Percentiles rank a stretch among this genome's conserved stretches.
These are phyloP conservation scores for Didymella arachidicola DNA, from an alignment of 2,329 filamentous ascomycete species.

Conservation along the genomic window DNA sequence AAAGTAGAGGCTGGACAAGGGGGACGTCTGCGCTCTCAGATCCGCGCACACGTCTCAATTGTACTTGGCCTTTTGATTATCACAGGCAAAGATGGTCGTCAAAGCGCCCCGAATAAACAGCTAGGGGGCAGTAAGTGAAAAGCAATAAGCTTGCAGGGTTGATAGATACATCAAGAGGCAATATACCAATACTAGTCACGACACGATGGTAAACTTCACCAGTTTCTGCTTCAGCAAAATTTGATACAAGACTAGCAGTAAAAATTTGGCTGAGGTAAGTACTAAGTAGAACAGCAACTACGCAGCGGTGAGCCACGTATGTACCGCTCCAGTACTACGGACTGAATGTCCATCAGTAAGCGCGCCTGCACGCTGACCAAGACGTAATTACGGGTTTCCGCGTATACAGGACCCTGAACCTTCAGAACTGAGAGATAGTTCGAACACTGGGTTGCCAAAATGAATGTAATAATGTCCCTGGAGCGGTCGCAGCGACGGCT, in stretches of 20 bases:
- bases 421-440: too few species aligned
- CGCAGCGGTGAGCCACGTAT: not conserved
- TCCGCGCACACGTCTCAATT: not conserved
- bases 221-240: not conserved
- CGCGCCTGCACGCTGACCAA: not conserved
- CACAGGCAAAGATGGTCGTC: not conserved
- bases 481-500: not conserved
- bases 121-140: not conserved
- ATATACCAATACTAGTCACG: not conserved
- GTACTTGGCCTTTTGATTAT: conserved; percentile 9
- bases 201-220: not conserved
- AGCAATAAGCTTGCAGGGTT: too few species aligned
- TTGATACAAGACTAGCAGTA: not conserved
- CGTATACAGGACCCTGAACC: not conserved
- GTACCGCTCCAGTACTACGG: not conserved
- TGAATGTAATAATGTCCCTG: not conserved
- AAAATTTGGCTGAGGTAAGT: not conserved
- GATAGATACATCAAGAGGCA: not conserved
- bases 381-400: not conserved
- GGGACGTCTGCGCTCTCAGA: not conserved
- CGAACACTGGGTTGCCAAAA: not conserved
- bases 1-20: not conserved
- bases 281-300: not conserved
- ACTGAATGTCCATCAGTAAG: not conserved
- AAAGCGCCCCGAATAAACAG: not conserved